These are phyloP conservation scores for Brettanomyces anomalus DNA, from an alignment of 805 yeast species.

Conservation along the genomic window DNA sequence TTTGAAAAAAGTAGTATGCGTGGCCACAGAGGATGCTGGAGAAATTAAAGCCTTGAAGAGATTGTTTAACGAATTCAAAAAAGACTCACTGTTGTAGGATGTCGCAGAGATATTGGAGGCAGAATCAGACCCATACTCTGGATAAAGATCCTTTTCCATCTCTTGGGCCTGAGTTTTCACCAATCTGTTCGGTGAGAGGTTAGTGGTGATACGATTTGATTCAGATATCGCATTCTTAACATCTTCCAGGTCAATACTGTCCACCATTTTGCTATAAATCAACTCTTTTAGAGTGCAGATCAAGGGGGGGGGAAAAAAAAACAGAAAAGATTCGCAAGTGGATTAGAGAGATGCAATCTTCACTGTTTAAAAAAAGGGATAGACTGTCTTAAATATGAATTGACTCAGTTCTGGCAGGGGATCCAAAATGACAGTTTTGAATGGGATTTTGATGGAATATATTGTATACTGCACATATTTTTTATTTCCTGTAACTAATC, in stretches of 20 bases:
- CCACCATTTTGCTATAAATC: conserved; percentile 1
- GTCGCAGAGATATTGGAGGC: conserved; percentile 9
- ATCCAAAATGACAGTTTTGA: too few species aligned
- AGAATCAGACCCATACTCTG: neutral
- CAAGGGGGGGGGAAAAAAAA: too few species aligned
- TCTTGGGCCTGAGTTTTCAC: conserved; percentile 7
- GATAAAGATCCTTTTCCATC: neutral
- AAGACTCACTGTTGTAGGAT: conserved; percentile 10
- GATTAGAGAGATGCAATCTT: too few species aligned
- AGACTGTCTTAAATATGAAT: too few species aligned
- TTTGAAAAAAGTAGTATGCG: conserved; percentile 2
- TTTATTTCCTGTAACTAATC: too few species aligned
- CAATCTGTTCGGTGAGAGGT: conserved; percentile 3
- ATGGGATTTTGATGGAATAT: too few species aligned
- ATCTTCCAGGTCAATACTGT: conserved; percentile 4
- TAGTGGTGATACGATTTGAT: neutral
- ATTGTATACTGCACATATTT: too few species aligned
- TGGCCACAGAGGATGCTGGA: conserved; percentile 8
- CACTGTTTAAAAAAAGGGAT: too few species aligned
- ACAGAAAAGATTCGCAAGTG: too few species aligned
- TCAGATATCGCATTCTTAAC: conserved; percentile 1
- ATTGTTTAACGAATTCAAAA: conserved; percentile 12
- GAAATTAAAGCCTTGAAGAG: conserved; percentile 14
- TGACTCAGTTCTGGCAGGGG: too few species aligned
- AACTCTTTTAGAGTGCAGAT: too few species aligned